Percentiles rank a stretch among this genome's conserved stretches.
phyloP scores from a whole-genome alignment of 164 flowering plant genomes.

The Protea cynaroides region DNA sequence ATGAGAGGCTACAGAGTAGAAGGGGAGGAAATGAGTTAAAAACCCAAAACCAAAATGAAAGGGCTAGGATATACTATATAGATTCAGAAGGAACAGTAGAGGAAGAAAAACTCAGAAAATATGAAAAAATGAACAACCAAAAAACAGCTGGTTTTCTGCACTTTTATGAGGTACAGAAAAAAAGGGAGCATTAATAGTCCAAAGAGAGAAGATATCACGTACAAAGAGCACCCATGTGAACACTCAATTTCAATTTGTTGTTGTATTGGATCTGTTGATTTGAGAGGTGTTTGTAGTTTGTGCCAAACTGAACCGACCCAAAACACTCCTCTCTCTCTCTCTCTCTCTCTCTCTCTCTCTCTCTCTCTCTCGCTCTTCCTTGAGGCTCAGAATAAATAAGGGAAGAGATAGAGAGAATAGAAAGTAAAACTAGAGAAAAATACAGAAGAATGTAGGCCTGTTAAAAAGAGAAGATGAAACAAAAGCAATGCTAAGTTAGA shows the following conservation, averaged over 20 bases:
- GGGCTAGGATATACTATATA: no score
- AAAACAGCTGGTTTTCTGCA: slow-evolving; percentile 5
- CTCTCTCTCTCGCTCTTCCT: neutral
- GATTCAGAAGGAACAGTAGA: neutral
- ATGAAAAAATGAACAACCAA: neutral
- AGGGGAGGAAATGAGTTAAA: neutral
- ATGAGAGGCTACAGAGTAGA: no score
- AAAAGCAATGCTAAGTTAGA: neutral
- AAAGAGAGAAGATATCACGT: slow-evolving; percentile 25
- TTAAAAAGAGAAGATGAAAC: no score
- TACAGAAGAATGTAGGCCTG: neutral
- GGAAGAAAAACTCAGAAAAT: neutral
- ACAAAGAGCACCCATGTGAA: slow-evolving; percentile 29
- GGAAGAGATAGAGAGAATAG: neutral
- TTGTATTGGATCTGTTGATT: slow-evolving; percentile 21
- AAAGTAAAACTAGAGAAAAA: neutral
- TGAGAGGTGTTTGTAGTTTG: no score
- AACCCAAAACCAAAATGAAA: no score
- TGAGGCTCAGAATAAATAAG: neutral
- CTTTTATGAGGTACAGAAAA: slow-evolving; percentile 16
- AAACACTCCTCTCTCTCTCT: slow-evolving; percentile 2
- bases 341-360: slow-evolving; percentile 1
- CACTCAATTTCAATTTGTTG: slow-evolving; percentile 15
- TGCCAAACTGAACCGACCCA: slow-evolving; percentile 15
- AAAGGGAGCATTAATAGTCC: slow-evolving; percentile 15